phyloP scores from a whole-genome alignment of 768 basidiomycete genomes.

The Lentinula raphanica region DNA sequence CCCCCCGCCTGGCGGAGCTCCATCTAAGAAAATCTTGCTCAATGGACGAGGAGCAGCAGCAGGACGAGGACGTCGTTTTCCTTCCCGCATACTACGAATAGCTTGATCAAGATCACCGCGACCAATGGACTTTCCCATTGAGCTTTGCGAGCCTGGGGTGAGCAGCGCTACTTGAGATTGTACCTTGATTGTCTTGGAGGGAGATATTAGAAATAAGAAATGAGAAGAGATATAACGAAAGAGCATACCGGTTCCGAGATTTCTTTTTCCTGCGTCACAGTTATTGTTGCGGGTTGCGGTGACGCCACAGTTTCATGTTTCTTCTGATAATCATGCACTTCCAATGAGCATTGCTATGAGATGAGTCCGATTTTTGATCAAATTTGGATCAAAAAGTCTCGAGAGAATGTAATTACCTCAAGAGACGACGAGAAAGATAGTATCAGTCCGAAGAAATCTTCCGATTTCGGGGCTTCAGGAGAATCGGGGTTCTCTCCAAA shows the following conservation, averaged over 20 bases:
- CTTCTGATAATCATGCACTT: slow-evolving; percentile 50
- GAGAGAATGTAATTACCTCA: slow-evolving; percentile 39
- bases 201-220: no score
- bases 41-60: slow-evolving; percentile 40
- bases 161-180: slow-evolving; percentile 20
- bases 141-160: slow-evolving; percentile 25
- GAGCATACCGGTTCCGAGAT: slow-evolving; percentile 18
- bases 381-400: neutral
- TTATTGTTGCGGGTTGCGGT: slow-evolving; percentile 19
- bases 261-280: slow-evolving; percentile 16
- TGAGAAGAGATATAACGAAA: neutral
- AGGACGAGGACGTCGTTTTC: slow-evolving; percentile 47
- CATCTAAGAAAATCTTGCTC: slow-evolving; percentile 81
- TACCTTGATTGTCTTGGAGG: slow-evolving; percentile 47
- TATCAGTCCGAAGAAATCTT: slow-evolving; percentile 77
- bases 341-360: slow-evolving; percentile 63
- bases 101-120: slow-evolving; percentile 82
- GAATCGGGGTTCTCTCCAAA: slow-evolving; percentile 73
- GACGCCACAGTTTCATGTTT: slow-evolving; percentile 25
- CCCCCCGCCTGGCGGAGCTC: slow-evolving; percentile 28
- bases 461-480: slow-evolving; percentile 63
- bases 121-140: slow-evolving; percentile 52
- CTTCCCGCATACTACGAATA: slow-evolving; percentile 74
- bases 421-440: slow-evolving; percentile 71
- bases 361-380: slow-evolving; percentile 3